Conservation (phyloP, 495 filamentous ascomycete species). For the Aspergillus panamensis region DNA sequence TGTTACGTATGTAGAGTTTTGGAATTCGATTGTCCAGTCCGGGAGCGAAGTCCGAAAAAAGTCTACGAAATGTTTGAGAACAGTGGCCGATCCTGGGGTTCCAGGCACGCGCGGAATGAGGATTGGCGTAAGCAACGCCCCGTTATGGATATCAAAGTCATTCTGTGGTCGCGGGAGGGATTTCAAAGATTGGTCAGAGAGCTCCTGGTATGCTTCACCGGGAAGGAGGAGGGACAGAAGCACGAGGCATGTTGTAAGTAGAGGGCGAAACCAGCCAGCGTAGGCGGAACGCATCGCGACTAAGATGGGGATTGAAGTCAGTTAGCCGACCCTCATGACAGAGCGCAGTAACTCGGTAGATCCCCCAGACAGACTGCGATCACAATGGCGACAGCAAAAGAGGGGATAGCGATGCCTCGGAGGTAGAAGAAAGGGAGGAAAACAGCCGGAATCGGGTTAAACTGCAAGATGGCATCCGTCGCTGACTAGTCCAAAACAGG, state of each 20-base stretch:
- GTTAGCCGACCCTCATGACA: slow-evolving; percentile 7
- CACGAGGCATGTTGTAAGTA: slow-evolving; percentile 31
- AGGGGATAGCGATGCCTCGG: neutral
- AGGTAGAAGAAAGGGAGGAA: neutral
- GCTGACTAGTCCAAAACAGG: slow-evolving; percentile 7
- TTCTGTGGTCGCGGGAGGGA: slow-evolving; percentile 62
- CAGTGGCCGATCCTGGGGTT: slow-evolving; percentile 67
- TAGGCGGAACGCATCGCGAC: slow-evolving; percentile 34
- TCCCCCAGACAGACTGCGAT: neutral
- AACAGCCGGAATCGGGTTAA: neutral
- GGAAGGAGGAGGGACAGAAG: slow-evolving; percentile 29
- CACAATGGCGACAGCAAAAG: no score
- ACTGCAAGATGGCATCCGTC: slow-evolving; percentile 13
- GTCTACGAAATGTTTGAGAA: slow-evolving; percentile 75
- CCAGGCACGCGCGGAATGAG: slow-evolving; percentile 88
- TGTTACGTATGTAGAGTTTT: slow-evolving; percentile 81
- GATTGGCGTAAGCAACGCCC: slow-evolving; percentile 79
- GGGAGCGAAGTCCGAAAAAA: slow-evolving; percentile 75
- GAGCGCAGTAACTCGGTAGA: neutral
- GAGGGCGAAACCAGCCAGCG: slow-evolving; percentile 23
- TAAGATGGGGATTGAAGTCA: neutral
- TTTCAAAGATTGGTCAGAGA: slow-evolving; percentile 69
- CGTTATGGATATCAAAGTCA: slow-evolving; percentile 78
- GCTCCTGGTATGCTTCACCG: slow-evolving; percentile 59
- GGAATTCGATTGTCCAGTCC: slow-evolving; percentile 73